These are phyloP conservation scores for Xylariaceae sp. DNA, from an alignment of 2,329 filamentous ascomycete species.

Conservation along the genomic window DNA sequence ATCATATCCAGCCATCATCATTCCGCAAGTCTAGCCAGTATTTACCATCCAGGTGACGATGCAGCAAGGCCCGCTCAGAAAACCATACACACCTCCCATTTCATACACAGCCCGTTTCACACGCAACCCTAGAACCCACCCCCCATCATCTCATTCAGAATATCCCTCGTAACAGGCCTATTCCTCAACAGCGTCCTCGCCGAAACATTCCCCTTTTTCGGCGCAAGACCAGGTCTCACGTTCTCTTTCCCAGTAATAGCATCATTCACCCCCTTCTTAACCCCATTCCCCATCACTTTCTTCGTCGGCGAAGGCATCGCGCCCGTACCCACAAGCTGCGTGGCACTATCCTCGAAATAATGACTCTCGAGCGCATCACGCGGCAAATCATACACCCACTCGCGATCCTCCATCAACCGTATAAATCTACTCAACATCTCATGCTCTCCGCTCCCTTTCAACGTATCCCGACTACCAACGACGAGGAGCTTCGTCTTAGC, in stretches of 20 bases:
- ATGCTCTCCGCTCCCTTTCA: conserved; percentile 65
- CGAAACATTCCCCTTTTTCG: conserved; percentile 54
- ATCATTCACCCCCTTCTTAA: conserved; percentile 7
- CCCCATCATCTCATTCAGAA: conserved; percentile 64
- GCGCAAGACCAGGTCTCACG: conserved; percentile 35
- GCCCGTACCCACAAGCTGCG: conserved; percentile 40
- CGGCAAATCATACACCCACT: conserved; percentile 76
- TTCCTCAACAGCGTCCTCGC: conserved; percentile 59
- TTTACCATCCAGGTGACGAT: too few species aligned
- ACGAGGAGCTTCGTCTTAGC: conserved; percentile 90
- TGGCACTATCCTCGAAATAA: conserved; percentile 55
- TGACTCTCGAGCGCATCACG: conserved; percentile 61
- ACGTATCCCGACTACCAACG: conserved; percentile 72
- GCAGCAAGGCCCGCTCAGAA: too few species aligned
- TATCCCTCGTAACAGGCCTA: conserved; percentile 66
- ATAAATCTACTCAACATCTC: conserved; percentile 76
- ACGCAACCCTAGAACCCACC: conserved; percentile 22
- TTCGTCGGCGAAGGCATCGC: conserved; percentile 20
- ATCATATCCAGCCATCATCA: conserved; percentile 5
- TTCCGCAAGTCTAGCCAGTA: too few species aligned
- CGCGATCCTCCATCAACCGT: conserved; percentile 64
- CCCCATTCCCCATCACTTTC: conserved; percentile 17
- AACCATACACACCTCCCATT: too few species aligned
- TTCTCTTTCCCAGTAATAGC: conserved; percentile 40
- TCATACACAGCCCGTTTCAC: too few species aligned